These are phyloP conservation scores for Vanrija pseudolonga DNA, from an alignment of 1,284 basidiomycete genomes.

Conservation along the genomic window DNA sequence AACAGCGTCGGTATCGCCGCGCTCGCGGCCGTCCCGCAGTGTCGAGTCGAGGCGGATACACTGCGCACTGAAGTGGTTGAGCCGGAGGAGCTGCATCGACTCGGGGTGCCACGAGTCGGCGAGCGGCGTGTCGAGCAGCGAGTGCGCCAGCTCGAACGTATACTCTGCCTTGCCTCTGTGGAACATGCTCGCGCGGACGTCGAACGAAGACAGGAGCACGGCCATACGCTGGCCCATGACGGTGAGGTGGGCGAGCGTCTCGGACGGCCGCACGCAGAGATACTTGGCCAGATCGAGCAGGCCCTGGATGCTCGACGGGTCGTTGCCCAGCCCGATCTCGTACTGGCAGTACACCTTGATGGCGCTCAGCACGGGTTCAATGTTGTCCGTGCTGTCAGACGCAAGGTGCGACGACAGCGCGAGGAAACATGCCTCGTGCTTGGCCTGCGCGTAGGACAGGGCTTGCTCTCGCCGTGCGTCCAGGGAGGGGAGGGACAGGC, in stretches of 20 bases:
- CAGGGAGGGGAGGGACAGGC: too few species aligned
- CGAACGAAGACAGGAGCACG: not conserved
- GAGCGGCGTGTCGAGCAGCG: too few species aligned
- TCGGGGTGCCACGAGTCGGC: too few species aligned
- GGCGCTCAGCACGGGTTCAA: not conserved
- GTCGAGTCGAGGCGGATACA: too few species aligned
- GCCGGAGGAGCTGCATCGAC: too few species aligned
- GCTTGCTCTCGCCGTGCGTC: too few species aligned
- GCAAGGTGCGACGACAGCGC: not conserved
- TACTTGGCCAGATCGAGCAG: not conserved
- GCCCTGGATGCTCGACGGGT: not conserved
- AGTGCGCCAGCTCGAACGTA: not conserved
- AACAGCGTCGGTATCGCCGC: too few species aligned
- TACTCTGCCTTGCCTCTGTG: conserved; percentile 1
- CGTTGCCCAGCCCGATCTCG: not conserved
- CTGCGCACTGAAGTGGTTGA: too few species aligned
- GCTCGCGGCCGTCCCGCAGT: too few species aligned
- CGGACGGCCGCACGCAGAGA: not conserved
- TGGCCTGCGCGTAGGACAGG: too few species aligned
- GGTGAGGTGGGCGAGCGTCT: not conserved
- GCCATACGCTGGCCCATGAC: conserved; percentile 1
- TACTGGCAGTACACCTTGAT: conserved; percentile 4
- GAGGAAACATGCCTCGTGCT: too few species aligned
- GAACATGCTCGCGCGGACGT: conserved; percentile 4
- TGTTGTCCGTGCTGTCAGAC: not conserved